Evolutionary conservation across 768 basidiomycete genomes (phyloP).

Genomic region (Mycena rosella): DNA sequence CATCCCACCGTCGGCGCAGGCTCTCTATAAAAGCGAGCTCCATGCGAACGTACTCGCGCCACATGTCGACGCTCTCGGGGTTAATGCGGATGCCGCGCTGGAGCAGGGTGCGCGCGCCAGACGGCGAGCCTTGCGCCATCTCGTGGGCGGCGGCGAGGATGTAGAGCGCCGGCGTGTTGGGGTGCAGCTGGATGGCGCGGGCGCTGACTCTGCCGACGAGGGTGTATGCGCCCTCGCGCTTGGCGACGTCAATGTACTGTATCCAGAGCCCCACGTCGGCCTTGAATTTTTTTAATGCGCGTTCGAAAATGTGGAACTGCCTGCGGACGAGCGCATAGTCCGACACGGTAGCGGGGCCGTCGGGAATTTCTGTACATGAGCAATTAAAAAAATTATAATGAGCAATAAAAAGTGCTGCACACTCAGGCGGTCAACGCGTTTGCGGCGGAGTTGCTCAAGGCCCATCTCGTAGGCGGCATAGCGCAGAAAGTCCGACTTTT

Average conservation of each 20-base stretch:
- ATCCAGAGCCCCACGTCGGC: conserved; percentile 89
- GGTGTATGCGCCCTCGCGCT: conserved; percentile 81
- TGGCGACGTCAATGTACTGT: conserved; percentile 89
- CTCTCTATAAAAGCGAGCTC: conserved; percentile 90
- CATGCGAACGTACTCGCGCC: conserved; percentile 93
- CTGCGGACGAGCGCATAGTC: conserved; percentile 88
- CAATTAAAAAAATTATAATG: conserved; percentile 16
- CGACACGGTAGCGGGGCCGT: conserved; percentile 57
- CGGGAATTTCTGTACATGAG: conserved; percentile 49
- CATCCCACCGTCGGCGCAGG: conserved; percentile 81
- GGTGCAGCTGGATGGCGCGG: conserved; percentile 89
- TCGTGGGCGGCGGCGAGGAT: conserved; percentile 90
- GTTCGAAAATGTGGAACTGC: conserved; percentile 92
- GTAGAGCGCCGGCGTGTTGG: conserved; percentile 81
- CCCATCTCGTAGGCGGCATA: conserved; percentile 95
- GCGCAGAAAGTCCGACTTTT: conserved; percentile 89
- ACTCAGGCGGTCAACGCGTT: conserved; percentile 82
- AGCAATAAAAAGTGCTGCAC: conserved; percentile 38
- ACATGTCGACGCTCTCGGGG: conserved; percentile 78
- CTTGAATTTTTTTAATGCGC: conserved; percentile 91
- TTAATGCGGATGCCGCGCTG: conserved; percentile 90
- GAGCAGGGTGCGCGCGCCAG: conserved; percentile 85
- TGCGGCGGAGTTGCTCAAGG: conserved; percentile 83
- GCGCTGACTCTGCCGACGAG: conserved; percentile 88
- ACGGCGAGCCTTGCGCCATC: conserved; percentile 76